Evolutionary conservation across 202 grass and related monocot genomes (phyloP).

Genomic region (Setaria viridis): DNA sequence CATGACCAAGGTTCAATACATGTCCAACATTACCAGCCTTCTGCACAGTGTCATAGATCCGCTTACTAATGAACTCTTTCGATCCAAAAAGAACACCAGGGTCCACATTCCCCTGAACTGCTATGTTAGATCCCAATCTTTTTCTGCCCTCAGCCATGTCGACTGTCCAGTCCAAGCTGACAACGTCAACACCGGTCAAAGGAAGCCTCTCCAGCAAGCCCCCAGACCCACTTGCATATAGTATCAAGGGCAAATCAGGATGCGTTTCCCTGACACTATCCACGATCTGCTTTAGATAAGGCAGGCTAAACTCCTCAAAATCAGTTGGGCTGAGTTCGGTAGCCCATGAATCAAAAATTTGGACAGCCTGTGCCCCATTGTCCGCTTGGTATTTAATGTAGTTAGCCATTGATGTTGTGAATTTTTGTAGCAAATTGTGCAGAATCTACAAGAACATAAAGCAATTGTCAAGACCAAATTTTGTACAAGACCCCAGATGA

Average conservation of each 20-base stretch:
- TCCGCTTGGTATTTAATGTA: conserved; percentile 97
- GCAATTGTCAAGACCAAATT: not conserved
- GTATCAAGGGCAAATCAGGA: conserved; percentile 90
- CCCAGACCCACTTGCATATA: conserved; percentile 96
- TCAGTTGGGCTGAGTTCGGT: conserved; percentile 94
- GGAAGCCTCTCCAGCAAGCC: conserved; percentile 90
- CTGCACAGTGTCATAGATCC: conserved; percentile 82
- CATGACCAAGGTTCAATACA: conserved; percentile 97
- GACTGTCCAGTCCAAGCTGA: conserved; percentile 97
- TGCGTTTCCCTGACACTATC: conserved; percentile 83
- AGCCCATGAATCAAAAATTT: conserved; percentile 99
- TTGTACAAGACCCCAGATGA: conserved; percentile 17
- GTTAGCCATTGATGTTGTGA: conserved; percentile 76
- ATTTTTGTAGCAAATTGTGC: conserved; percentile 87
- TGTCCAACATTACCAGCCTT: conserved; percentile 85
- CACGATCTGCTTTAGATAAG: conserved; percentile 90
- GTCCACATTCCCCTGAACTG: conserved; percentile 95
- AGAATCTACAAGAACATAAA: conserved; percentile 71
- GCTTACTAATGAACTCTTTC: conserved; percentile 90
- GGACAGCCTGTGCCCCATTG: conserved; percentile 89
- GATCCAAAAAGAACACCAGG: conserved; percentile 97
- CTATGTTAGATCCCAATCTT: conserved; percentile 83
- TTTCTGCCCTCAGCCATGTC: conserved; percentile 94
- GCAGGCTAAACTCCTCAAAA: conserved; percentile 96
- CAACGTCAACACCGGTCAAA: conserved; percentile 85